Conservation (phyloP, 352 stramenopile species). For the Phytophthora podocarpi region DNA sequence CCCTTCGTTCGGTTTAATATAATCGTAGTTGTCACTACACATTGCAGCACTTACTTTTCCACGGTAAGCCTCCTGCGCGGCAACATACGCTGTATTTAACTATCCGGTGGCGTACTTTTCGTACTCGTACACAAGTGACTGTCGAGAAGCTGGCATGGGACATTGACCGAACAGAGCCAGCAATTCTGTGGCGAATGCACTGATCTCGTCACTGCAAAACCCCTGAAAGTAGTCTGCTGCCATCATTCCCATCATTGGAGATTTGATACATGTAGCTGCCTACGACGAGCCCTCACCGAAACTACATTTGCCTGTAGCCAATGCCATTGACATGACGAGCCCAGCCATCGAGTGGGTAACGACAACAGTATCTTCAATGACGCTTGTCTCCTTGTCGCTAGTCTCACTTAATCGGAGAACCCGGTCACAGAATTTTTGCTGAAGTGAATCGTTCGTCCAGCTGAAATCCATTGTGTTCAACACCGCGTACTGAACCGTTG, state of each 20-base stretch:
- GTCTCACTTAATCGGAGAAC: conserved; percentile 30
- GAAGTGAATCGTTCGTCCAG: conserved; percentile 49
- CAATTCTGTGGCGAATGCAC: conserved; percentile 5
- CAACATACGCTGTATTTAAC: conserved; percentile 32
- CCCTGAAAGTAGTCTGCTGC: conserved; percentile 38
- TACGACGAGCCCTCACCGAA: conserved; percentile 24
- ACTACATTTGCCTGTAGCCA: conserved; percentile 26
- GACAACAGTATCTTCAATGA: conserved; percentile 40
- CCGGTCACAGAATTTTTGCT: conserved; percentile 43
- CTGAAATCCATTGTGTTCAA: conserved; percentile 47
- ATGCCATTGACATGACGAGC: conserved; percentile 25
- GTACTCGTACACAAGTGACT: conserved; percentile 38
- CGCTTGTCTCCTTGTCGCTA: conserved; percentile 6
- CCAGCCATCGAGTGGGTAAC: conserved; percentile 55
- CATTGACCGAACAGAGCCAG: conserved; percentile 41
- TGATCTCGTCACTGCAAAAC: conserved; percentile 26
- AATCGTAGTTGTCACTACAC: conserved; percentile 37
- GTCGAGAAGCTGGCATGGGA: conserved; percentile 18
- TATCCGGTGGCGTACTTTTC: conserved; percentile 20
- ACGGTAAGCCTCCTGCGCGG: conserved; percentile 34
- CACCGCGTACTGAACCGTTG: conserved; percentile 44
- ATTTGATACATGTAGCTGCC: conserved; percentile 38
- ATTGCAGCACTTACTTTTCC: conserved; percentile 44
- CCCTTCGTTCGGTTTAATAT: no score
- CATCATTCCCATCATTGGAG: conserved; percentile 48